A percentile compares a stretch with the other conserved stretches of the same genome.
Evolutionary conservation across 2,329 filamentous ascomycete genomes (phyloP).

Genomic region (Colletotrichum eleusines): DNA sequence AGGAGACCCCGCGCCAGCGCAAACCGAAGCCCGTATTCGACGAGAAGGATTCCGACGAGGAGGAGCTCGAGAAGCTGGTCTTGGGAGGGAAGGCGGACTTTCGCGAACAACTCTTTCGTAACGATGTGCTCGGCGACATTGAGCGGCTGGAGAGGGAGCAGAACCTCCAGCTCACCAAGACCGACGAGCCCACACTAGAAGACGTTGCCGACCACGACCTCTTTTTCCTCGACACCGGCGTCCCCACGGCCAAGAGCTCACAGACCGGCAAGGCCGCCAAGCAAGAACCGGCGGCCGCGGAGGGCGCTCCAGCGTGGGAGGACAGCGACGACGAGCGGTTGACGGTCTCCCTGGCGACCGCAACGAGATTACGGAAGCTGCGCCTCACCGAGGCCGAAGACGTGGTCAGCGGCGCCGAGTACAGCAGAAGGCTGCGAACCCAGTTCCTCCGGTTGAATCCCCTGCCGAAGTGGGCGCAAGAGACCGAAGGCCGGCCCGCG

Average conservation of each 20-base stretch:
- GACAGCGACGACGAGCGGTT: slow-evolving; percentile 96
- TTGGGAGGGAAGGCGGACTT: slow-evolving; percentile 91
- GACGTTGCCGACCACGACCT: slow-evolving; percentile 81
- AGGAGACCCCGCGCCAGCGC: slow-evolving; percentile 44
- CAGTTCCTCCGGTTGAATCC: slow-evolving; percentile 77
- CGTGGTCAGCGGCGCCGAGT: slow-evolving; percentile 86
- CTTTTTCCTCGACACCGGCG: slow-evolving; percentile 83
- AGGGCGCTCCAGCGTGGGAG: slow-evolving; percentile 78
- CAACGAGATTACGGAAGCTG: slow-evolving; percentile 83
- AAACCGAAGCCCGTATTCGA: slow-evolving; percentile 46
- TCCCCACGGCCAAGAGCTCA: slow-evolving; percentile 54
- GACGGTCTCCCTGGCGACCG: slow-evolving; percentile 82
- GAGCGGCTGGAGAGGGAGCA: slow-evolving; percentile 49
- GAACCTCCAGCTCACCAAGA: slow-evolving; percentile 50
- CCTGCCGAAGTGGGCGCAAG: slow-evolving; percentile 69
- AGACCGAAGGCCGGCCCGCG: slow-evolving; percentile 61
- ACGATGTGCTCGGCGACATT: slow-evolving; percentile 55
- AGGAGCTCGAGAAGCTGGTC: slow-evolving; percentile 87
- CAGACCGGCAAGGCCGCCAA: slow-evolving; percentile 47
- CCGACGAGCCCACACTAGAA: slow-evolving; percentile 65
- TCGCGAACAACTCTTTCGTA: slow-evolving; percentile 75
- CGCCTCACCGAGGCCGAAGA: slow-evolving; percentile 86
- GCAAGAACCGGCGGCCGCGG: slow-evolving; percentile 37
- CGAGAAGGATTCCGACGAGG: slow-evolving; percentile 85
- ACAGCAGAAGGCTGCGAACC: slow-evolving; percentile 81